phyloP scores from a whole-genome alignment of 257 asterid genomes.

The Nyctanthes arbortristis region DNA sequence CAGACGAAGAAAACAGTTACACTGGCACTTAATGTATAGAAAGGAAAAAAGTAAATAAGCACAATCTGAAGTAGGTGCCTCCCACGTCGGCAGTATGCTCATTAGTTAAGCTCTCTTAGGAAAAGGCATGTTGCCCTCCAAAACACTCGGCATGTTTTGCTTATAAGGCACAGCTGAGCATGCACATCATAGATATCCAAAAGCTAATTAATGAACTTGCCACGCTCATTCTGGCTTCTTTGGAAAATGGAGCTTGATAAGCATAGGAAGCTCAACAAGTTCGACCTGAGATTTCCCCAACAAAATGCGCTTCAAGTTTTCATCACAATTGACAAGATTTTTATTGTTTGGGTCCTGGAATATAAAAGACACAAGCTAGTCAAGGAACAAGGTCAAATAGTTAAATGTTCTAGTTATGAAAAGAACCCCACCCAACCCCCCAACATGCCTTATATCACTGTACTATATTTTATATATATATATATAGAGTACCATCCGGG shows the following conservation, averaged over 20 bases:
- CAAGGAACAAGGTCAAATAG: not conserved
- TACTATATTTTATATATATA: too few species aligned
- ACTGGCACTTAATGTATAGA: too few species aligned
- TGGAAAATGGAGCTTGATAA: constrained; percentile 88
- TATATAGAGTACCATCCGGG: not conserved
- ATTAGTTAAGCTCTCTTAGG: not conserved
- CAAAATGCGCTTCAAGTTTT: constrained; percentile 74
- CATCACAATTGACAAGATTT: constrained; percentile 77
- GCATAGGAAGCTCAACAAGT: constrained; percentile 76
- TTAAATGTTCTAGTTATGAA: too few species aligned
- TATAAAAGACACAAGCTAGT: not conserved
- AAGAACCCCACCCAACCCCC: too few species aligned
- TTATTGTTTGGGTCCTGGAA: constrained; percentile 70
- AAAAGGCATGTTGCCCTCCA: not conserved
- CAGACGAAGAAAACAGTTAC: not conserved
- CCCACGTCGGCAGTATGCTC: not conserved
- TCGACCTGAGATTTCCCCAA: constrained; percentile 77
- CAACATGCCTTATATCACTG: too few species aligned
- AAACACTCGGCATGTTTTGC: not conserved
- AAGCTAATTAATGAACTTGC: constrained; percentile 6
- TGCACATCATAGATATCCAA: not conserved
- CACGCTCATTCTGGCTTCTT: constrained; percentile 52
- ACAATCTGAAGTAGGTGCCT: not conserved
- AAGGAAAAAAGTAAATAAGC: too few species aligned
- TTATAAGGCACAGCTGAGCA: not conserved